Conservation (phyloP, 345 rosid genomes). For the Syzygium jambos region DNA sequence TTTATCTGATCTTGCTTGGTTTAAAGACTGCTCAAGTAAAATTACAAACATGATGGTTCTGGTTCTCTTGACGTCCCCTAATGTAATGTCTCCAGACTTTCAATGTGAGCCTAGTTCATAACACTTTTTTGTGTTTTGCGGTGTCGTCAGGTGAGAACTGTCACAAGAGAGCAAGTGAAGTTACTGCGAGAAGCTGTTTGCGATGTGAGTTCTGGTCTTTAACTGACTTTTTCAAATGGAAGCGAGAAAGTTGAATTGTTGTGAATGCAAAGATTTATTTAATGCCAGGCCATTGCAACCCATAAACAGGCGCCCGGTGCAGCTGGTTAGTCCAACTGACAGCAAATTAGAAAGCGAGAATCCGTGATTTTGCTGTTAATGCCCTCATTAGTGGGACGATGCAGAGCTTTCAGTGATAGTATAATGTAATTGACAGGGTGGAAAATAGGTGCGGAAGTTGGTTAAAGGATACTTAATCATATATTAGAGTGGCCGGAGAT, state of each 20-base stretch:
- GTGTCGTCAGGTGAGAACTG: constrained; percentile 49
- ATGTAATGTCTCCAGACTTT: background rate
- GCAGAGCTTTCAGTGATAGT: background rate
- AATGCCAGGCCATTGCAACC: constrained; percentile 70
- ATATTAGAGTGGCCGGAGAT: background rate
- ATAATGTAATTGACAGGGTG: background rate
- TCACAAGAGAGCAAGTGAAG: constrained; percentile 40
- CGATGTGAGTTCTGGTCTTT: constrained; percentile 40
- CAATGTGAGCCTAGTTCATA: background rate
- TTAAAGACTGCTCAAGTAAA: background rate
- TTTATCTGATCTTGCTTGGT: background rate
- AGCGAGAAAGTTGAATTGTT: background rate
- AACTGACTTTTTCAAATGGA: background rate
- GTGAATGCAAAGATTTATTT: background rate
- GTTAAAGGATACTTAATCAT: background rate
- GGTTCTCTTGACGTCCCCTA: background rate
- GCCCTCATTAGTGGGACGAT: background rate
- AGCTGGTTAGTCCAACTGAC: constrained; percentile 32
- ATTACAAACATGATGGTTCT: background rate
- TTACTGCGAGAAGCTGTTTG: constrained; percentile 71
- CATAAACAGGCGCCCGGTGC: constrained; percentile 25
- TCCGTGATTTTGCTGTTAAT: background rate
- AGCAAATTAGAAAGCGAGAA: background rate
- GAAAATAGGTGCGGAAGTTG: background rate
- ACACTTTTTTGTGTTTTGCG: background rate